Percentiles rank a stretch among this genome's conserved stretches.
Conservation (phyloP, 495 filamentous ascomycete species). For the Aspergillus saccharolyticus region DNA sequence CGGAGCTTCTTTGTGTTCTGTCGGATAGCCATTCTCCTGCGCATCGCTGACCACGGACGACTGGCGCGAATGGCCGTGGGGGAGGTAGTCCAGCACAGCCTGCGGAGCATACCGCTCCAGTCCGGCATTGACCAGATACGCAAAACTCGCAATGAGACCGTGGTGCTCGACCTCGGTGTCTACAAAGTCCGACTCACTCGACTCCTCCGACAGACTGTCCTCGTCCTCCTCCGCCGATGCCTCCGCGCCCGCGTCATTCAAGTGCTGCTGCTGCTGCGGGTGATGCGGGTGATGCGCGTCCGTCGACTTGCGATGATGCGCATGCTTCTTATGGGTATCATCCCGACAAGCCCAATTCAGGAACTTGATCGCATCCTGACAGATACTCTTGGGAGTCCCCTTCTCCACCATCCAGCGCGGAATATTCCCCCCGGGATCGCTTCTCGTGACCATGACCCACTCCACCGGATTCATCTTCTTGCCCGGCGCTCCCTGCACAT, state of each 20-base stretch:
- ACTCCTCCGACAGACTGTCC: conserved; percentile 13
- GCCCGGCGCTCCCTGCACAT: not conserved
- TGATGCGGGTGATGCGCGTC: not conserved
- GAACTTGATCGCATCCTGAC: conserved; percentile 78
- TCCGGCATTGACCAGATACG: conserved; percentile 36
- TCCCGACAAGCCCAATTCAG: conserved; percentile 72
- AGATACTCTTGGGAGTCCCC: conserved; percentile 80
- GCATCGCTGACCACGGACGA: conserved; percentile 34
- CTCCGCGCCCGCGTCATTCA: not conserved
- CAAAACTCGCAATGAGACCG: conserved; percentile 43
- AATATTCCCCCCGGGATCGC: conserved; percentile 87
- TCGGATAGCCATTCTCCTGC: conserved; percentile 10
- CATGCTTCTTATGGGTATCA: conserved; percentile 20
- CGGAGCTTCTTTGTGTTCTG: conserved; percentile 15
- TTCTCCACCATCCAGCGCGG: conserved; percentile 93
- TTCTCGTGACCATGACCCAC: conserved; percentile 96
- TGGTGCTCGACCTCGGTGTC: conserved; percentile 29
- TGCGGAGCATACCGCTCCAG: conserved; percentile 41
- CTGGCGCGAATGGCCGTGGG: conserved; percentile 25
- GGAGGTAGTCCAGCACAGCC: conserved; percentile 47
- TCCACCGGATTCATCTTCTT: conserved; percentile 66
- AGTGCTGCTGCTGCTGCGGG: no score
- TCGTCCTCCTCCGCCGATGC: not conserved
- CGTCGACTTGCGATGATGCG: not conserved
- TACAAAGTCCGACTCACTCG: conserved; percentile 13